phyloP scores from a whole-genome alignment of 108 stramenopile species.

The Cyclotella distinguenda region DNA sequence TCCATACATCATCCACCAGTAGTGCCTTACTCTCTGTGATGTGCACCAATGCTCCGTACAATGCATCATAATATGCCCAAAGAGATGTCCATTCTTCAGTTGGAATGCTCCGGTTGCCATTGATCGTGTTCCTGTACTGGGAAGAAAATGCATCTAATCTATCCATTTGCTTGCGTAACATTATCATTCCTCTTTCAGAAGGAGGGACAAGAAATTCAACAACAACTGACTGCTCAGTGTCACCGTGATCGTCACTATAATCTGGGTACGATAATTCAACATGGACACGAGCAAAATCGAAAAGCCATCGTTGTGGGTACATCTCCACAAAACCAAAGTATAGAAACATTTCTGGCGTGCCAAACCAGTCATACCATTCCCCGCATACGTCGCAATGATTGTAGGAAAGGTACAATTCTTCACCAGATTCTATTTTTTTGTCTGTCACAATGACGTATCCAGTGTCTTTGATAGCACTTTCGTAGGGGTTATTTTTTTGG shows the following conservation, averaged over 20 bases:
- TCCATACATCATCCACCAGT: slow-evolving; percentile 31
- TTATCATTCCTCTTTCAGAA: slow-evolving; percentile 17
- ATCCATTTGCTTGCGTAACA: slow-evolving; percentile 9
- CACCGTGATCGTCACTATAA: slow-evolving; percentile 9
- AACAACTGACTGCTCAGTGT: not conserved
- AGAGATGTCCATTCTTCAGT: slow-evolving; percentile 23
- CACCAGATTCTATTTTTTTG: slow-evolving; percentile 56
- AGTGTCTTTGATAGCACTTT: slow-evolving; percentile 11
- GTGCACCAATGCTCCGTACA: slow-evolving; percentile 14
- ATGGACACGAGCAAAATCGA: slow-evolving; percentile 32
- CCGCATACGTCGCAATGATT: slow-evolving; percentile 59
- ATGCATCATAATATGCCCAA: slow-evolving; percentile 38
- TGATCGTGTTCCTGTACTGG: not conserved
- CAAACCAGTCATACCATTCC: slow-evolving; percentile 32
- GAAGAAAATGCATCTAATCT: slow-evolving; percentile 8
- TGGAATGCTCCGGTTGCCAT: not conserved
- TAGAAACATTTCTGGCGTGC: slow-evolving; percentile 60
- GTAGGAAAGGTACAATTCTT: slow-evolving; percentile 66
- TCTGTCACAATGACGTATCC: slow-evolving; percentile 27
- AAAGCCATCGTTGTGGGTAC: slow-evolving; percentile 70
- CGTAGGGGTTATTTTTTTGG: slow-evolving; percentile 32
- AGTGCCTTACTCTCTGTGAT: slow-evolving; percentile 17
- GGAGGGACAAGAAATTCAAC: slow-evolving; percentile 33
- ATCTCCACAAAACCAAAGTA: slow-evolving; percentile 79
- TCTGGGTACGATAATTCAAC: slow-evolving; percentile 26